These are phyloP conservation scores for Ustulina deusta DNA, from an alignment of 2,329 filamentous ascomycete genomes.

Conservation along the genomic window DNA sequence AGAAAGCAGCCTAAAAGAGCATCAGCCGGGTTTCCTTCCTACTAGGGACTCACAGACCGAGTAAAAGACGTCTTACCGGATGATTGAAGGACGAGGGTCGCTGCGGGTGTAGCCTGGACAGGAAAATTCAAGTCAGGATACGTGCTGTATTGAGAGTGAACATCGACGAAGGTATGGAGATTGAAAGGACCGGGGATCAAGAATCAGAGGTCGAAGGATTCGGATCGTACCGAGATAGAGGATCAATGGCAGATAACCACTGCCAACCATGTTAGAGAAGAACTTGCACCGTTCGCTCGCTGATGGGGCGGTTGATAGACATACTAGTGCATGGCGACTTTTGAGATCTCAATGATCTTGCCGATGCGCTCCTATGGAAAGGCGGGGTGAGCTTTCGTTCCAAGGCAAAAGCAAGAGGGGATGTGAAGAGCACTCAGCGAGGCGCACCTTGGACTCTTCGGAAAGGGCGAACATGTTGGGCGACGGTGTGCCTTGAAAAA, in stretches of 20 bases:
- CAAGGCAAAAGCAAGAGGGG: not conserved
- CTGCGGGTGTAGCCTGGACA: slow-evolving; percentile 87
- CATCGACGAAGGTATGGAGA: not conserved
- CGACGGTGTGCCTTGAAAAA: not conserved
- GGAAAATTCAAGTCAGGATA: slow-evolving; percentile 36
- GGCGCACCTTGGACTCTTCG: slow-evolving; percentile 91
- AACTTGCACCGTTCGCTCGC: not conserved
- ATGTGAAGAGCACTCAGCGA: slow-evolving; percentile 4
- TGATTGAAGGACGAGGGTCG: slow-evolving; percentile 83
- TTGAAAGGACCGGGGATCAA: slow-evolving; percentile 25
- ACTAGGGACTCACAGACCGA: no score
- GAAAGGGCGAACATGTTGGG: slow-evolving; percentile 77
- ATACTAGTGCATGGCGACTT: slow-evolving; percentile 96
- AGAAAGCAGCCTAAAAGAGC: slow-evolving; percentile 66
- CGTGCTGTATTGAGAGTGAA: not conserved
- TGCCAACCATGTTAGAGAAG: slow-evolving; percentile 52
- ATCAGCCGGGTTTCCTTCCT: slow-evolving; percentile 42
- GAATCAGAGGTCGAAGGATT: not conserved
- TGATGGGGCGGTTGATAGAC: slow-evolving; percentile 48
- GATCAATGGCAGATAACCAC: slow-evolving; percentile 84
- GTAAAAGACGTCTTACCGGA: slow-evolving; percentile 61
- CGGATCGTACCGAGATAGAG: not conserved
- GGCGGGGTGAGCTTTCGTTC: slow-evolving; percentile 34
- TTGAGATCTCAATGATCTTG: slow-evolving; percentile 93
- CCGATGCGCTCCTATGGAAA: slow-evolving; percentile 90